A percentile compares a stretch with the other conserved stretches of the same genome.
phyloP scores from a whole-genome alignment of 148 eudicot genomes.

The Silene latifolia region DNA sequence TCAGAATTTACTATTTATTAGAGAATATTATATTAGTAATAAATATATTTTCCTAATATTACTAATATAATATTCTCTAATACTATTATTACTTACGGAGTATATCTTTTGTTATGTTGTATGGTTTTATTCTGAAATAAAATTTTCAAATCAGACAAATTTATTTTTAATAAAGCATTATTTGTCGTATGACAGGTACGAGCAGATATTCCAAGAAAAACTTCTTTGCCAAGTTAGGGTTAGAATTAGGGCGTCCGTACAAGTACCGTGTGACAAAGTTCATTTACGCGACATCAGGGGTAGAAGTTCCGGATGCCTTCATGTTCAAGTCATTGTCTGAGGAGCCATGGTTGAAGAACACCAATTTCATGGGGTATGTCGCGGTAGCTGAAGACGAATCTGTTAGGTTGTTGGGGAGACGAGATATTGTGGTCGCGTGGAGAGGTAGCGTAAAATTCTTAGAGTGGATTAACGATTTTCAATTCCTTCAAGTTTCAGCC shows the following conservation, averaged over 20 bases:
- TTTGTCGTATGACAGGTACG: conserved; percentile 27
- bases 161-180: too few species aligned
- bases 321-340: conserved; percentile 35
- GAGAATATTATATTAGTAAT: too few species aligned
- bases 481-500: conserved; percentile 39
- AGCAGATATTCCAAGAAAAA: conserved; percentile 36
- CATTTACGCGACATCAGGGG: conserved; percentile 45
- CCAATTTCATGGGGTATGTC: conserved; percentile 68
- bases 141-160: too few species aligned
- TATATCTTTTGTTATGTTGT: too few species aligned
- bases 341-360: conserved; percentile 44
- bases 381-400: conserved; percentile 58
- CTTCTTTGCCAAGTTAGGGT: conserved; percentile 41
- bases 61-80: too few species aligned
- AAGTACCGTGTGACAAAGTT: conserved; percentile 37
- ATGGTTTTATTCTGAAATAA: too few species aligned
- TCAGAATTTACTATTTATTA: background rate
- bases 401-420: conserved; percentile 44
- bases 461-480: conserved; percentile 64
- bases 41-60: too few species aligned
- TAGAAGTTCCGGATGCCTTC: conserved; percentile 36
- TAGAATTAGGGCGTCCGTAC: conserved; percentile 18
- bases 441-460: conserved; percentile 45
- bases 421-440: conserved; percentile 75
- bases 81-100: too few species aligned